These are phyloP conservation scores for Pelargonium citronellum DNA, from an alignment of 441 rosid genomes.

Conservation along the genomic window DNA sequence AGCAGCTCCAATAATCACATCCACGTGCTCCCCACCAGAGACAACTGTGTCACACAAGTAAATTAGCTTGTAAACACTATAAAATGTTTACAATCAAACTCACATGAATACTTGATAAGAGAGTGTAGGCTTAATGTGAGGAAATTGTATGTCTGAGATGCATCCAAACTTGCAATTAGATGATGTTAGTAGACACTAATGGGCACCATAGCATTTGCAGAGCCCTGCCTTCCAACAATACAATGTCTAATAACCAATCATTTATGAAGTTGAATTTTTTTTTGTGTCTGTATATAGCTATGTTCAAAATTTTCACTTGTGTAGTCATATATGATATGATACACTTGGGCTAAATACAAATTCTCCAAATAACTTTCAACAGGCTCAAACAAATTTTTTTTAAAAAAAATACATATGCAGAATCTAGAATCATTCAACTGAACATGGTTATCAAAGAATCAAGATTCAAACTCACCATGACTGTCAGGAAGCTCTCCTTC, in stretches of 20 bases:
- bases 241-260: neutral
- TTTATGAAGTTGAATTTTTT: neutral
- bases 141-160: neutral
- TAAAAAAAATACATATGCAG: neutral
- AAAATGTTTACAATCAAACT: slow-evolving; percentile 8
- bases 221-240: neutral
- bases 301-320: neutral
- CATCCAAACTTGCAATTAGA: neutral
- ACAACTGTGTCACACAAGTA: slow-evolving; percentile 53
- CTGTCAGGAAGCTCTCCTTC: slow-evolving; percentile 97
- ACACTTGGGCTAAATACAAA: neutral
- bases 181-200: neutral
- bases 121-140: neutral
- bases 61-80: slow-evolving; percentile 13
- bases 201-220: neutral
- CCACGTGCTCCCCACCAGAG: slow-evolving; percentile 99
- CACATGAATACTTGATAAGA: neutral
- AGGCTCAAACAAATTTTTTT: neutral
- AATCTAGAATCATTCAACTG: slow-evolving; percentile 10
- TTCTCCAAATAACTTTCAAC: neutral
- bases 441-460: slow-evolving; percentile 12
- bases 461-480: slow-evolving; percentile 54
- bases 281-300: neutral
- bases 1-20: slow-evolving; percentile 89
- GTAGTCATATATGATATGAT: neutral